A percentile compares a stretch with the other conserved stretches of the same genome.
These are phyloP conservation scores for Trichoderma guizhouense DNA, from an alignment of 2,329 filamentous ascomycete species.

Conservation along the genomic window DNA sequence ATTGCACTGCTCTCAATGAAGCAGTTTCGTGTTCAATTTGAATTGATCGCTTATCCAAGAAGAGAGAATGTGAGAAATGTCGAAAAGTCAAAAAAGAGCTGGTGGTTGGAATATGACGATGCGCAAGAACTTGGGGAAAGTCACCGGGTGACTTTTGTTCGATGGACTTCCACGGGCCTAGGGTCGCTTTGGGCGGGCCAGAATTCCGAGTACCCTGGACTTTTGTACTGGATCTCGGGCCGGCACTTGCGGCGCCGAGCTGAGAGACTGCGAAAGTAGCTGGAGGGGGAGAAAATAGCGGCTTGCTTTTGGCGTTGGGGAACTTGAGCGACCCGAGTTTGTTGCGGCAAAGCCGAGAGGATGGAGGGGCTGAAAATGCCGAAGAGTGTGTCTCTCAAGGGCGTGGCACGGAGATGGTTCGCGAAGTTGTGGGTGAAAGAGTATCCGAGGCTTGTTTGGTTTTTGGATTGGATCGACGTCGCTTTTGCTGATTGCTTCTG, in stretches of 20 bases:
- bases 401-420: not conserved
- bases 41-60: not conserved
- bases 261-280: not conserved
- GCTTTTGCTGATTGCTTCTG: not conserved
- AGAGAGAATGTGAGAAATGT: not conserved
- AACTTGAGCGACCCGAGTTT: not conserved
- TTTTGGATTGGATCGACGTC: not conserved
- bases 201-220: not conserved
- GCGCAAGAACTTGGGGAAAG: not conserved
- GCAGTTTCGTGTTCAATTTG: not conserved
- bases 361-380: conserved; percentile 2
- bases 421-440: not conserved
- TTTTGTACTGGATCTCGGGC: not conserved
- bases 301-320: not conserved
- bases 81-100: not conserved
- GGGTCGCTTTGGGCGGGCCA: not conserved
- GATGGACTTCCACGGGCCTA: conserved; percentile 5
- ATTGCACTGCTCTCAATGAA: not conserved
- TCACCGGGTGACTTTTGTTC: not conserved
- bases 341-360: not conserved
- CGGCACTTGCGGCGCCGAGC: conserved; percentile 1
- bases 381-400: not conserved
- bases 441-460: not conserved
- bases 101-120: not conserved
- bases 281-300: not conserved